Evolutionary conservation across 2,329 filamentous ascomycete species (phyloP).

Genomic region (Leptographium galeiforme): DNA sequence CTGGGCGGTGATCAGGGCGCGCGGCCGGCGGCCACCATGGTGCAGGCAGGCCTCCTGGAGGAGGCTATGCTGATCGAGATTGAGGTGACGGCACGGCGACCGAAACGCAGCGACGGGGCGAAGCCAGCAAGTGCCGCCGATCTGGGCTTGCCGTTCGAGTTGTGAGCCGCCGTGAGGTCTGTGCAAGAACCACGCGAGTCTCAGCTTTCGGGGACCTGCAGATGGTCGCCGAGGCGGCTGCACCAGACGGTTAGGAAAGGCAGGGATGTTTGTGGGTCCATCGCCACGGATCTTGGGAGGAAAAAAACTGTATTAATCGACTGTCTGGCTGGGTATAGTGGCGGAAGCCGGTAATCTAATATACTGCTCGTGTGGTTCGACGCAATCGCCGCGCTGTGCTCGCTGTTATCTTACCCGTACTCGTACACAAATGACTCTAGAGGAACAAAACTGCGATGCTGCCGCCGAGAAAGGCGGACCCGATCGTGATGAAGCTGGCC

Average conservation of each 20-base stretch:
- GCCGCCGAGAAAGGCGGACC: slow-evolving; percentile 41
- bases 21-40: slow-evolving; percentile 40
- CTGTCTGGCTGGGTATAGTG: not conserved
- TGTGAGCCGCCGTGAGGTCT: not conserved
- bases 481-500: slow-evolving; percentile 49
- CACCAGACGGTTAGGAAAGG: too few species aligned
- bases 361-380: not conserved
- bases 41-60: slow-evolving; percentile 36
- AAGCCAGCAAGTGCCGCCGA: not conserved
- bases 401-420: not conserved
- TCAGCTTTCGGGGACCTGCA: not conserved
- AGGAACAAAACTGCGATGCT: slow-evolving; percentile 2
- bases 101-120: not conserved
- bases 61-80: slow-evolving; percentile 29
- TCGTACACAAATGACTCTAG: not conserved
- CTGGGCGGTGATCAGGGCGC: slow-evolving; percentile 31
- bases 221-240: not conserved
- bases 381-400: not conserved
- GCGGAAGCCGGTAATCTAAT: not conserved
- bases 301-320: too few species aligned
- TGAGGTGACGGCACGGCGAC: slow-evolving; percentile 19
- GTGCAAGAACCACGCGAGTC: not conserved
- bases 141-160: not conserved
- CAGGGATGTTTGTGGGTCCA: too few species aligned
- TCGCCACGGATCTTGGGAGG: too few species aligned